These are phyloP conservation scores for Salvia miltiorrhiza DNA, from an alignment of 257 asterid genomes.

Conservation along the genomic window DNA sequence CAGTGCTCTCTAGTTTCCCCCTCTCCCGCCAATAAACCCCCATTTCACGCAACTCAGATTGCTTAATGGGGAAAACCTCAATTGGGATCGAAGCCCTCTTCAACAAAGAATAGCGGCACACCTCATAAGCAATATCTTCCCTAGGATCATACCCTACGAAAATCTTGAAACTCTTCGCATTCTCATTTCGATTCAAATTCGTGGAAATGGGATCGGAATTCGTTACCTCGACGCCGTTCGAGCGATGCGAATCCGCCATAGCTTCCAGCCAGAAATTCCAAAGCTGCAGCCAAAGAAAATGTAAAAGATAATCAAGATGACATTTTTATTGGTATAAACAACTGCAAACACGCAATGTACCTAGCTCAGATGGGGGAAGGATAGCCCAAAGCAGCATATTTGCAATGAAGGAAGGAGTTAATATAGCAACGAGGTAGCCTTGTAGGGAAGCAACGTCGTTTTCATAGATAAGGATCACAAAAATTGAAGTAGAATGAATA, in stretches of 20 bases:
- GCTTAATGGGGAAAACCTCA: conserved; percentile 70
- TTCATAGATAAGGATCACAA: conserved; percentile 2
- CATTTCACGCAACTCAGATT: conserved; percentile 55
- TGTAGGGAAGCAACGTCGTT: not conserved
- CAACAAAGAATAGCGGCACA: conserved; percentile 58
- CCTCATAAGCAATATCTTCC: conserved; percentile 81
- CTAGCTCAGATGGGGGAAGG: not conserved
- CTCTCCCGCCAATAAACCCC: conserved; percentile 84
- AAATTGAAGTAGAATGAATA: not conserved
- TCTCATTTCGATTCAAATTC: conserved; percentile 25
- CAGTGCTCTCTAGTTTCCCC: conserved; percentile 79
- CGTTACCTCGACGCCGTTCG: conserved; percentile 14
- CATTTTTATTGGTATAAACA: not conserved
- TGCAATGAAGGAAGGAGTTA: not conserved
- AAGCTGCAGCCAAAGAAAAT: conserved; percentile 10
- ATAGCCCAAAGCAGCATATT: not conserved
- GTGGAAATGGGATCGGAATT: conserved; percentile 14
- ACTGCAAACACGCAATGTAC: conserved; percentile 4
- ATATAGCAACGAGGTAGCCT: not conserved
- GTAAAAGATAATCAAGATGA: not conserved
- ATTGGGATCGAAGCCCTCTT: conserved; percentile 75
- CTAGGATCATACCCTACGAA: conserved; percentile 79
- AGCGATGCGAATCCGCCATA: conserved; percentile 19
- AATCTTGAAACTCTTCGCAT: conserved; percentile 41
- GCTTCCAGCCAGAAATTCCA: not conserved